A percentile compares a stretch with the other conserved stretches of the same genome.
Evolutionary conservation across 1,284 basidiomycete species (phyloP).

Genomic region (Moesziomyces sp.): DNA sequence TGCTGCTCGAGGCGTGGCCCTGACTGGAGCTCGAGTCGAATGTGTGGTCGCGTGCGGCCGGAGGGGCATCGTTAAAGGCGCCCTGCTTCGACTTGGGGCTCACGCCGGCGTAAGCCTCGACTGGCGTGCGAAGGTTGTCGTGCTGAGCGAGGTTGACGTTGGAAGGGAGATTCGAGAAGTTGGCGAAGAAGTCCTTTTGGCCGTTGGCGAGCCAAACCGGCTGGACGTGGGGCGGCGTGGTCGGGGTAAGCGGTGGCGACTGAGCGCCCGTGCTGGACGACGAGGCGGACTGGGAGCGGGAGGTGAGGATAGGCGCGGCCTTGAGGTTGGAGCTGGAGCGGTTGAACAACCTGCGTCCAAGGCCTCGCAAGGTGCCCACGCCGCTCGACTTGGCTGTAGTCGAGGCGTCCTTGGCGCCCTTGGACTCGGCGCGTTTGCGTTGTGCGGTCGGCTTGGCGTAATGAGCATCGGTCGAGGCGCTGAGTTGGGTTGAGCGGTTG

Average conservation of each 20-base stretch:
- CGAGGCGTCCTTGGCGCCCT: not conserved
- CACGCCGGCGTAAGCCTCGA: slow-evolving; percentile 1
- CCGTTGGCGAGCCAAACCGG: slow-evolving; percentile 43
- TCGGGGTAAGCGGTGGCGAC: slow-evolving; percentile 43
- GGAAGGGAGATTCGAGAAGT: slow-evolving; percentile 21
- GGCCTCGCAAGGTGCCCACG: slow-evolving; percentile 20
- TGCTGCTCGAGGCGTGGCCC: slow-evolving; percentile 9
- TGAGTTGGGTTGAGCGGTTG: not conserved
- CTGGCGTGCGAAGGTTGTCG: not conserved
- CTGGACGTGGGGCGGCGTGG: slow-evolving; percentile 31
- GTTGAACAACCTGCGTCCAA: slow-evolving; percentile 42
- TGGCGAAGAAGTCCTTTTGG: slow-evolving; percentile 44
- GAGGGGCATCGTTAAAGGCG: slow-evolving; percentile 2
- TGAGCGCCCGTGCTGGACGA: slow-evolving; percentile 29
- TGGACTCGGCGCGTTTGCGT: slow-evolving; percentile 17
- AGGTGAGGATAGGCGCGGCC: slow-evolving; percentile 15
- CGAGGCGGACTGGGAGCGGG: slow-evolving; percentile 40
- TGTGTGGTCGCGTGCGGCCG: not conserved
- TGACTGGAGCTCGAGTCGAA: slow-evolving; percentile 8
- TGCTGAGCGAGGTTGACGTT: not conserved
- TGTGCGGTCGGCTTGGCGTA: slow-evolving; percentile 6
- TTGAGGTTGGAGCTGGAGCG: slow-evolving; percentile 30
- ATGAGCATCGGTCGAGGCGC: slow-evolving; percentile 29
- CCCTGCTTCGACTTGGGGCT: slow-evolving; percentile 25
- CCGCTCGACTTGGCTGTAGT: slow-evolving; percentile 8